These are phyloP conservation scores for Striga hermonthica DNA, from an alignment of 305 asterid species.

Conservation along the genomic window DNA sequence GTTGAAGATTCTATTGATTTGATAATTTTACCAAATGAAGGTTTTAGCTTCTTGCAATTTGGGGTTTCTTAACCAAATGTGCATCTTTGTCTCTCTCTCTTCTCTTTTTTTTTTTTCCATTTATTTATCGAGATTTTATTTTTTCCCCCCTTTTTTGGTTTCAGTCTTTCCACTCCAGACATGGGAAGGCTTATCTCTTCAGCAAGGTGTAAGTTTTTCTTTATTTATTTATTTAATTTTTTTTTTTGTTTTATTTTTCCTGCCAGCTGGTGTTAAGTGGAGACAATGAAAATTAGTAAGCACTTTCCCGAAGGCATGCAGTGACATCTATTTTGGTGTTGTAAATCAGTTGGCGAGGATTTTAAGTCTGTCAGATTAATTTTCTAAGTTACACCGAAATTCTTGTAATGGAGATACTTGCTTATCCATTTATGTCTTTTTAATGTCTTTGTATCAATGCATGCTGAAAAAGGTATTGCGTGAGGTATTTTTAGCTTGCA, in stretches of 20 bases:
- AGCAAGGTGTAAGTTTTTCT: conserved; percentile 76
- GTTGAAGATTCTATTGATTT: not conserved
- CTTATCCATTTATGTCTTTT: too few relatives aligned
- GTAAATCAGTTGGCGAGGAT: conserved; percentile 19
- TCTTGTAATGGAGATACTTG: too few relatives aligned
- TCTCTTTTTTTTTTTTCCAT: conserved; percentile 24
- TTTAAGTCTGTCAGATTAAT: not conserved
- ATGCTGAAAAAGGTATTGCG: too few relatives aligned
- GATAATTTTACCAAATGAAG: not conserved
- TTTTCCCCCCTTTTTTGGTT: conserved; percentile 34
- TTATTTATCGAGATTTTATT: not conserved
- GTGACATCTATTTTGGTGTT: conserved; percentile 1
- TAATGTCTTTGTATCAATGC: too few relatives aligned
- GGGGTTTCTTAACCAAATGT: too few relatives aligned
- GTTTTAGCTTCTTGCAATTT: too few relatives aligned
- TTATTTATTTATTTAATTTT: too few relatives aligned
- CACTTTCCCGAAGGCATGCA: not conserved
- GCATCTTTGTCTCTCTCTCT: conserved; percentile 10
- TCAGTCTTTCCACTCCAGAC: conserved; percentile 66
- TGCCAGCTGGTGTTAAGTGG: not conserved
- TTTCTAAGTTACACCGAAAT: not conserved
- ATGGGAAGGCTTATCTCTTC: conserved; percentile 90
- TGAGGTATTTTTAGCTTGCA: too few relatives aligned
- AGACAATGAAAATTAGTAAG: too few relatives aligned
- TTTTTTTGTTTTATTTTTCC: conserved; percentile 16